phyloP scores from a whole-genome alignment of 257 asterid species.

The Striga asiatica region DNA sequence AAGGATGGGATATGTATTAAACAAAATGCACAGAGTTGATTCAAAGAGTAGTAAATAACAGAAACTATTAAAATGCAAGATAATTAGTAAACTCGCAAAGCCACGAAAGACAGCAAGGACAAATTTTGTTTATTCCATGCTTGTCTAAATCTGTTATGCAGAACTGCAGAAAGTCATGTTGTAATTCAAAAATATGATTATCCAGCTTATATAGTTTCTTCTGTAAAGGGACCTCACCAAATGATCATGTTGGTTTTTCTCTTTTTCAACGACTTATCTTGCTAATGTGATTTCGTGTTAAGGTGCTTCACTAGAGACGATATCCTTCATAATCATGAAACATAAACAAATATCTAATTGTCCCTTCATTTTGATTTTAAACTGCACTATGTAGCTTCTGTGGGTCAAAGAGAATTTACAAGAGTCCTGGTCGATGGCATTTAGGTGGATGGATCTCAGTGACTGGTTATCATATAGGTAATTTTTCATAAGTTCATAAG shows the following conservation, averaged over 20 bases:
- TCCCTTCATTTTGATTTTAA: neutral
- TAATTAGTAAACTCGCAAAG: slow-evolving; percentile 2
- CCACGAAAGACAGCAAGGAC: slow-evolving; percentile 5
- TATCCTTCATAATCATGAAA: neutral
- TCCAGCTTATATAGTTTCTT: too few relatives aligned
- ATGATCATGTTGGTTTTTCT: neutral
- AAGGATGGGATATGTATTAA: neutral
- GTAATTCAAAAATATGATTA: too few relatives aligned
- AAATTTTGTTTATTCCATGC: neutral
- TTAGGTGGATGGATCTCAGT: slow-evolving; percentile 97
- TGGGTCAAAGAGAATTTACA: slow-evolving; percentile 94
- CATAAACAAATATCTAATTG: neutral
- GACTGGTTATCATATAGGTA: slow-evolving; percentile 96
- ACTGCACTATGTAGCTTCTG: slow-evolving; percentile 49
- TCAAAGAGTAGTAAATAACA: neutral
- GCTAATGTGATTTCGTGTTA: neutral
- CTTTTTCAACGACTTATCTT: neutral
- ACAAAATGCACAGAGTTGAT: neutral
- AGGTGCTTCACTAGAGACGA: neutral
- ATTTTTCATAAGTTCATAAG: neutral
- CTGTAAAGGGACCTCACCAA: too few relatives aligned
- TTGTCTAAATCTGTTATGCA: too few relatives aligned
- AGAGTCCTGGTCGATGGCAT: slow-evolving; percentile 90
- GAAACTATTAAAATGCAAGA: slow-evolving; percentile 1
- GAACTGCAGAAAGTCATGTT: too few relatives aligned